Evolutionary conservation across 78 protist genomes (phyloP), one percentile per base, ranked within the genome.

Genomic region (Dictyostelium citrinum): DNA sequence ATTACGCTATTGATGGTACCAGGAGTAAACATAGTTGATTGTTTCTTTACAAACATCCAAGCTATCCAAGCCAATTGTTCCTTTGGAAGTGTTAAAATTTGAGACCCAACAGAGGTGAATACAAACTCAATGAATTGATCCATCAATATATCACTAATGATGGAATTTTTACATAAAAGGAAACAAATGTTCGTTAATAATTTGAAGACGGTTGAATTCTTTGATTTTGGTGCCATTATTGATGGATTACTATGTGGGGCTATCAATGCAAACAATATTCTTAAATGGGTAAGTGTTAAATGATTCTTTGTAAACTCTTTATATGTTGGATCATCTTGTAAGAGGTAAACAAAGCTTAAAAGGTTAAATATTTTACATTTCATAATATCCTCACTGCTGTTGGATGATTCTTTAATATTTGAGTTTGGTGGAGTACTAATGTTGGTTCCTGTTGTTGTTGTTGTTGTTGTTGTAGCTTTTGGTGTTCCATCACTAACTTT

Each of bases 41-140:
- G 92, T 61, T 41, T 39, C 67, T 77, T 86, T 27, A 86, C 92
- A 76, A 60, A 86, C 1, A 86, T 61, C 92, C 92, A 86, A 29
- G 78, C 75, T 16, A 86, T 20, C 76, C 72, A 86, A 8, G 83
- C 41, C 11, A 86, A 22, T 43, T 61, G 41, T 27, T 86, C 84
- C 17, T 51, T 39, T 58, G 81, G 92, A 16, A 64, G 37, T 5
- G 14, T 37, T 17, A 80, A 45, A 11, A 80, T 1, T 45, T 77
- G 68, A 16, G 29, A 1, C 11, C 16, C 14, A 22, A 22, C 24
- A n/a, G 27, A 35, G 4, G 29, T 80, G 35, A 80, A 55, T 27
- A 80, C 8, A 80, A 29, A 58, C 5, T 37, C 72, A 33, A 49
- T 35, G 41, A 80, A 80, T 55, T 80, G 74, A 31, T 39, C 49